Evolutionary conservation across 345 rosid species (phyloP), one percentile per base, ranked within the genome.

Genomic region (Populus davidiana): DNA sequence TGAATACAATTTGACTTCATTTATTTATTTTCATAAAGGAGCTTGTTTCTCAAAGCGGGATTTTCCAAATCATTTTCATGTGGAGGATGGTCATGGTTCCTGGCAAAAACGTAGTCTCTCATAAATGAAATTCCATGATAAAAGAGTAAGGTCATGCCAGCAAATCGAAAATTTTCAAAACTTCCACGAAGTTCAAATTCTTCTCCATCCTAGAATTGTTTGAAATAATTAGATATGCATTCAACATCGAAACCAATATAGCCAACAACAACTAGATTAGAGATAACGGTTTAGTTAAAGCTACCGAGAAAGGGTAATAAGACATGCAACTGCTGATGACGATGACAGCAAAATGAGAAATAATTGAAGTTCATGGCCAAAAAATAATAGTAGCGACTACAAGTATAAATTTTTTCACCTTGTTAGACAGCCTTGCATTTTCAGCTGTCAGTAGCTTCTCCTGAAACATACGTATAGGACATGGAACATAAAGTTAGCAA

Each of bases 381-480:
- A 5, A 38, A 68, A 11, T 33, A 38, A 68, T 3, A 7, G 23
- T 4, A 36, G 38, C 29, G 29, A 65, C 31, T 65, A 18, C 18
- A 17, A 33, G 20, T 4, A 12, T 29, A 18, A n/a, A 54, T 29
- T 10, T 2, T 33, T 5, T 38, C 49, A 74, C 82, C 78, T 74
- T 31, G 36, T 74, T 71, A 18, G 50, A 63, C 47, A 79, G 71
- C 44, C 29, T 74, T 61, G 70, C 74, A 33, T 74, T 69, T 69
- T 79, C 82, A 61, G 75, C 75, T 49, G 4, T 6, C 65, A 69
- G n/a, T 47, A 6, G 56, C 29, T 62, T 74, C 70, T 74, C 82
- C 82, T 79, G 75, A 25, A 62, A 74, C 16, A 31, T 27, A 66
- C 8, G 16, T 0, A 68, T 0, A 38, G 50, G 33, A 21, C 71